Base-by-base conservation (phyloP, 306 rosid species). In the Malus domestica region DNA sequence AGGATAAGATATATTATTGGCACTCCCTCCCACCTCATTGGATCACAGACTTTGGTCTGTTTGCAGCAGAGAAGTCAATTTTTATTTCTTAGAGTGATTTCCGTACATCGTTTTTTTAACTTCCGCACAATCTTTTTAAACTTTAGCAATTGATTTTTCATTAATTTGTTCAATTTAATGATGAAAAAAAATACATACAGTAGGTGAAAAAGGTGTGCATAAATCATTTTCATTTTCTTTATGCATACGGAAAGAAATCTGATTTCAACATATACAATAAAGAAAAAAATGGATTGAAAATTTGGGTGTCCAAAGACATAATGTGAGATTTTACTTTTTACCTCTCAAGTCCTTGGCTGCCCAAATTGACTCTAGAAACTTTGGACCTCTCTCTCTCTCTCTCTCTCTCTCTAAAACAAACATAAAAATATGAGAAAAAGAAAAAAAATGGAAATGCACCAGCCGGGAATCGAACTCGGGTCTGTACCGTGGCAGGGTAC, bases 401-500 rank as follows among this genome's bases (percentile, higher is more conserved):
- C 22, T n/a, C 61, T 12, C 11, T 0, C 15, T 57, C n/a, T n/a
- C 61, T 11, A 22, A 7, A 3, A n/a, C 27, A 55, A 22, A 60
- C 15, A 1, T 4, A 4, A 2, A 5, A 5, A 19, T 1, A 59
- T 2, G 6, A 3, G 11, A 4, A n/a, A 59, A 54, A 3, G 3
- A 22, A 12, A 8, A 1, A 38, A 0, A 0, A 4, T 5, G 2
- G 38, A 35, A 0, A 2, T 82, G 87, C 89, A 83, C 85, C 85
- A 86, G 87, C 87, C 85, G 87, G 89, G 87, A 83, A 77, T 86
- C 89, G 85, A 83, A 82, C 83, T 83, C 83, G 83, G 85, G 86
- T 80, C 85, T 77, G 83, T 74, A 77, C 84, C 85, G 89, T 64
- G 79, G 72, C 79, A 64, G 79, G 63, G 79, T 75, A 75, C 72